Evolutionary conservation across 768 basidiomycete species (phyloP).

Genomic region (Kondoa malvinella): DNA sequence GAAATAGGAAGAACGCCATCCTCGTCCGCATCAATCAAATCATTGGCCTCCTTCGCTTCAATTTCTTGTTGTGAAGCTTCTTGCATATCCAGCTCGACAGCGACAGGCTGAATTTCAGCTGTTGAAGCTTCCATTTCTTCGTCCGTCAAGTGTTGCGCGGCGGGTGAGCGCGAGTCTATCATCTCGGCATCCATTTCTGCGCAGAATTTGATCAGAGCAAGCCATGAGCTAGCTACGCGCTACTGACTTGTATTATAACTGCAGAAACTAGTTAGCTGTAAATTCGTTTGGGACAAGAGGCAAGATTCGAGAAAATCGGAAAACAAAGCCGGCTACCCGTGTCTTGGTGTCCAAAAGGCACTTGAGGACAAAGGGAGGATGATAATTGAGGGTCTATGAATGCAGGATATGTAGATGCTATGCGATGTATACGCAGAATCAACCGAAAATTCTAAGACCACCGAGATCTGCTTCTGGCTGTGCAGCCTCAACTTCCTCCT

Average conservation of each 20-base stretch:
- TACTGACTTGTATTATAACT: no score
- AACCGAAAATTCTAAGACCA: not conserved
- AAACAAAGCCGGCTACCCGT: no score
- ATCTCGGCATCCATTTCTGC: not conserved
- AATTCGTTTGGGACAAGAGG: no score
- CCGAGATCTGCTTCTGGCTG: not conserved
- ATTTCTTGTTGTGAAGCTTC: not conserved
- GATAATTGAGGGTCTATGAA: not conserved
- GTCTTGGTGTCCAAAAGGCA: no score
- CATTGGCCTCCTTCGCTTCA: not conserved
- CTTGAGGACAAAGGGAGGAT: not conserved
- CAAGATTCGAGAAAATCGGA: no score
- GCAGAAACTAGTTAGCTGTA: no score
- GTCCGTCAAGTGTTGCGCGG: not conserved
- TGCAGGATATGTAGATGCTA: not conserved
- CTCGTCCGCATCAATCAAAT: not conserved
- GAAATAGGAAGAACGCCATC: not conserved
- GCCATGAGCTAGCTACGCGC: no score
- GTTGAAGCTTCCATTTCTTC: not conserved
- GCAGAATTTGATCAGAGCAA: no score
- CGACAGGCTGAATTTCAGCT: not conserved
- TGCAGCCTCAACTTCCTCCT: not conserved
- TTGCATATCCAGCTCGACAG: not conserved
- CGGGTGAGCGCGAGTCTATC: not conserved
- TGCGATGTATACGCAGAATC: not conserved